Percentiles rank a stretch among this genome's conserved stretches.
These are phyloP conservation scores for Colletotrichum agaves DNA, from an alignment of 2,329 filamentous ascomycete genomes.

Conservation along the genomic window DNA sequence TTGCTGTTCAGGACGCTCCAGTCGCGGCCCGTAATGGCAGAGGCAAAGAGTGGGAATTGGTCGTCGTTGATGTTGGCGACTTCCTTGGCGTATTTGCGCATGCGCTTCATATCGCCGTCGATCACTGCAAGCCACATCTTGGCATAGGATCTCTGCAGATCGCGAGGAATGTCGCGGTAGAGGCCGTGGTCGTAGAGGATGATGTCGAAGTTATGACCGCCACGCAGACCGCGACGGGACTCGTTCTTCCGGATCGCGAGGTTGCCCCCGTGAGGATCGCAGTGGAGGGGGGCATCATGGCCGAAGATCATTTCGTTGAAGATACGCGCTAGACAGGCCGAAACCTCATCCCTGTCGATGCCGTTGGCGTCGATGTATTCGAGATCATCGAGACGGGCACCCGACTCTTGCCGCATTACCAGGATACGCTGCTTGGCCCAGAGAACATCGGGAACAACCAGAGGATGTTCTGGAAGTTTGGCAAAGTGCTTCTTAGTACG, in stretches of 20 bases:
- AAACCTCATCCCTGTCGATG: constrained; percentile 96
- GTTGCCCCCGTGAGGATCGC: constrained; percentile 96
- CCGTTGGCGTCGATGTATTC: constrained; percentile 84
- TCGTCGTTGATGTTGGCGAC: constrained; percentile 90
- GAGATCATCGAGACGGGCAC: constrained; percentile 88
- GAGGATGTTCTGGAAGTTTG: constrained; percentile 76
- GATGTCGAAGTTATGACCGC: constrained; percentile 85
- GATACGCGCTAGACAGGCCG: constrained; percentile 86
- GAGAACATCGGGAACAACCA: constrained; percentile 89
- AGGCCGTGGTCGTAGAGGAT: constrained; percentile 97
- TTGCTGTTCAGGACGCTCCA: constrained; percentile 72
- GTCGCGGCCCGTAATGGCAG: constrained; percentile 94
- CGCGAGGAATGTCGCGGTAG: constrained; percentile 88
- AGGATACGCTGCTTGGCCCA: constrained; percentile 91
- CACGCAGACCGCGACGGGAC: constrained; percentile 58
- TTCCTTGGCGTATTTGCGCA: constrained; percentile 89
- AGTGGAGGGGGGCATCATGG: constrained; percentile 87
- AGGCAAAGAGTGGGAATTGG: constrained; percentile 94
- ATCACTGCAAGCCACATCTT: constrained; percentile 98
- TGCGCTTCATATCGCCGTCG: constrained; percentile 83
- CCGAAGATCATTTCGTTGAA: constrained; percentile 99
- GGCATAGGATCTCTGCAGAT: constrained; percentile 86
- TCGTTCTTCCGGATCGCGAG: constrained; percentile 88
- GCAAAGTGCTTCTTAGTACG: constrained; percentile 85
- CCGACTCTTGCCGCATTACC: constrained; percentile 94